These are phyloP conservation scores for Penicillium desertorum DNA, from an alignment of 495 filamentous ascomycete genomes.

Conservation along the genomic window DNA sequence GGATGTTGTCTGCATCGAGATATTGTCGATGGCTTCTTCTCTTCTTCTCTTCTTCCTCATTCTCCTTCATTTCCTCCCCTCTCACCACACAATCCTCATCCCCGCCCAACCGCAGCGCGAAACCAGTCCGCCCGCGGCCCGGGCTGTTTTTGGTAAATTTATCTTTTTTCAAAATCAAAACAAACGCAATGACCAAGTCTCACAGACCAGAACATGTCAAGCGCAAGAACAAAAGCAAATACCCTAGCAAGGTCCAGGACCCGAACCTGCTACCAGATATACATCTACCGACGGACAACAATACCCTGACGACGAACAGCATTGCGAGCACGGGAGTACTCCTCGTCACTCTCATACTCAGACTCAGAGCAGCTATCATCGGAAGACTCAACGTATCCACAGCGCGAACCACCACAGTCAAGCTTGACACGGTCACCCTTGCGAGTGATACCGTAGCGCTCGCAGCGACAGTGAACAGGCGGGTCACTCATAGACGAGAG, in stretches of 20 bases:
- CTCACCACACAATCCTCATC: conserved; percentile 19
- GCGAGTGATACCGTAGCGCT: conserved; percentile 95
- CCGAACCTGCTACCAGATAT: neutral
- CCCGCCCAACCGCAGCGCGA: conserved; percentile 25
- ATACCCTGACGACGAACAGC: conserved; percentile 73
- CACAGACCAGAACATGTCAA: conserved; percentile 18
- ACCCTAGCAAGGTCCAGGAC: conserved; percentile 1
- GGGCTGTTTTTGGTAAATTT: conserved; percentile 28
- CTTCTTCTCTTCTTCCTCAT: neutral
- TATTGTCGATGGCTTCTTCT: conserved; percentile 14
- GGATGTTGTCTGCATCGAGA: conserved; percentile 23
- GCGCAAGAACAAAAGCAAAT: conserved; percentile 9
- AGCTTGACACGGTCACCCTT: conserved; percentile 88
- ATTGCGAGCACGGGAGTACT: conserved; percentile 44
- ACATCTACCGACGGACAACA: conserved; percentile 58
- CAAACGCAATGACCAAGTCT: conserved; percentile 19
- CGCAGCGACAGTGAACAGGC: conserved; percentile 74
- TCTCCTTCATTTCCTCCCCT: neutral
- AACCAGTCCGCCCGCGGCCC: conserved; percentile 27
- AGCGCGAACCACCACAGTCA: conserved; percentile 85
- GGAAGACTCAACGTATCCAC: conserved; percentile 67
- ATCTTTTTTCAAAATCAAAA: conserved; percentile 18
- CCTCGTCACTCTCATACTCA: conserved; percentile 59
- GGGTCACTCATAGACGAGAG: conserved; percentile 72
- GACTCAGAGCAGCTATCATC: conserved; percentile 52